Base-by-base conservation (phyloP, 2,329 filamentous ascomycete species). In the Trichoderma lentiforme region DNA sequence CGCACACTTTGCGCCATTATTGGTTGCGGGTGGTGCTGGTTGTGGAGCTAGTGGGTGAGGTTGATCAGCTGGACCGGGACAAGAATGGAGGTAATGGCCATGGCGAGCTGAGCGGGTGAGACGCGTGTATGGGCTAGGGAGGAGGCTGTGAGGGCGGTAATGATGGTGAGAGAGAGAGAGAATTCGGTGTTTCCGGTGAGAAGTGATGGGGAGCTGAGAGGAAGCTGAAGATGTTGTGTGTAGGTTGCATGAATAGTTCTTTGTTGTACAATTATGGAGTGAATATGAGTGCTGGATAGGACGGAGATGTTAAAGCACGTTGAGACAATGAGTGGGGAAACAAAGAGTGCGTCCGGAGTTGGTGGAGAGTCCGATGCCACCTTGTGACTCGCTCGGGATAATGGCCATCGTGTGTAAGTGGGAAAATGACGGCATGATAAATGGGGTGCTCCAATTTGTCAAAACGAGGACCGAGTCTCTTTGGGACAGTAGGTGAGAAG, bases 41-140 rank as follows among this genome's bases (percentile, higher is more conserved):
- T 24, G 65, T 58, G 53, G 34, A 21, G 65, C 21, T 36, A 11
- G 32, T 12, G 62, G 64, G 36, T 28, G 36, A 32, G 56, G 5
- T 32, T 60, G 65, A 68, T 68, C 65, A 68, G 65, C 65, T 68
- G 65, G 65, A 68, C 65, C 15, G 30, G 53, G 34, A 32, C 14
- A 18, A 11, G 64, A 8, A 39, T 26, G 21, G 34, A 21, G 26
- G 47, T 2, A 53, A 53, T 53, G 47, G 47, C n/a, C 21, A 32
- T 61, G 58, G 58, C 30, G 30, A 65, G 26, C 43, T 53, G 62
- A 32, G 24, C 21, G 62, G 43, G 64, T 36, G 34, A 67, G 64
- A 58, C 24, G 53, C 43, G 15, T 28, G 24, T 18, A n/a, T 39
- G 65, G 24, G 53, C 28, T 14, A 12, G 21, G 21, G 24, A 18